Evolutionary conservation across 169 alveolate genomes (phyloP).

Genomic region (Eimeria mitis): DNA sequence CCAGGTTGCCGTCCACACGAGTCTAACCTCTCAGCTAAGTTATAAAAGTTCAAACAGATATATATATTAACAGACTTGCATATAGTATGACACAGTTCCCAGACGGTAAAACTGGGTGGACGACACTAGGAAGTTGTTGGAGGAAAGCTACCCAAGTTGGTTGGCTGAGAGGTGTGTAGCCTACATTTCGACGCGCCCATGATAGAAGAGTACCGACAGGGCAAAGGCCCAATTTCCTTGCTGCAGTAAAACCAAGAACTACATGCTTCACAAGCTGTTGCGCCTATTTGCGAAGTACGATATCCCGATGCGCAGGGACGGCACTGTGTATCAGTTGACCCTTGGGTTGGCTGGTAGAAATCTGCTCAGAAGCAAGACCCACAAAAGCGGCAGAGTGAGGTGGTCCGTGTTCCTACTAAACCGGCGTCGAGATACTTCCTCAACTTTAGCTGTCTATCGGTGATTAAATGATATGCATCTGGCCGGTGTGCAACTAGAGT

Average conservation of each 20-base stretch:
- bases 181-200: background rate
- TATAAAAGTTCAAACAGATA: background rate
- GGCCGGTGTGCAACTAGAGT: background rate
- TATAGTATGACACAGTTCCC: background rate
- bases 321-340: slow-evolving; percentile 31
- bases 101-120: background rate
- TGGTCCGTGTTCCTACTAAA: background rate
- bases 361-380: background rate
- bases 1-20: slow-evolving; percentile 37
- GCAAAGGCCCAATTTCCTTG: background rate
- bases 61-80: background rate
- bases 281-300: background rate
- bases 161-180: background rate
- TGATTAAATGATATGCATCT: background rate
- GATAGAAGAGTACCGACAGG: slow-evolving; percentile 24
- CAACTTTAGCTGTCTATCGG: background rate
- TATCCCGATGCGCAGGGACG: background rate
- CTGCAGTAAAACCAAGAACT: background rate
- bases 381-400: background rate
- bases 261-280: background rate
- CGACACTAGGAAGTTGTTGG: background rate
- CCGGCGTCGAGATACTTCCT: background rate
- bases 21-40: slow-evolving; percentile 19
- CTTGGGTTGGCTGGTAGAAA: slow-evolving; percentile 19
- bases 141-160: background rate